Base-by-base conservation (phyloP, 2,329 filamentous ascomycete genomes). In the Lasiodiplodia theobromae region DNA sequence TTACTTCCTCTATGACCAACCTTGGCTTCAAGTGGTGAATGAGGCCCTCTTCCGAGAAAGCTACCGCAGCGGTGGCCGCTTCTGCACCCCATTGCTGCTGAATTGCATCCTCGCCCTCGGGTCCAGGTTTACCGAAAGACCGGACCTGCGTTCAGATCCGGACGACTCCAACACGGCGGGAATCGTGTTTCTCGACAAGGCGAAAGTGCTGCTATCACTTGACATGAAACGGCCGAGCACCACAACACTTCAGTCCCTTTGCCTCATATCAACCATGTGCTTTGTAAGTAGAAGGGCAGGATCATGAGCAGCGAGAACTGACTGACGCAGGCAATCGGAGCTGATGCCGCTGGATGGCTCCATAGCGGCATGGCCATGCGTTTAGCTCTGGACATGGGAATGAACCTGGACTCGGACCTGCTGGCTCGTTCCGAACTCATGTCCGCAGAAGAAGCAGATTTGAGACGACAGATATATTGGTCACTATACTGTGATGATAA, bases 1-100 rank as follows among this genome's bases (percentile, higher is more conserved):
- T 1, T 81, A 79, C 63, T 81, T 81, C 54, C 70, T 71, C 12
- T 81, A 79, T 75, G 77, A 81, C 25, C 75, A 78, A 14, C 78
- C 79, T 0, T 80, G 79, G 77, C 72, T 71, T 18, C 77, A 79
- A n/a, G 69, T 80, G 0, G 73, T 80, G 0, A 75, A 81, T 38
- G 79, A 81, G 52, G 66, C 53, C 5, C 70, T 81, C 0, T 81
- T 81, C 66, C 74, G 79, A 18, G 69, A 78, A 5, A 76, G 75
- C 40, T 70, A 73, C 67, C 68, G 67, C 4, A 66, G 21, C 23
- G 68, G 71, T 1, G 78, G 77, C 0, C 71, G 75, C 11, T 80
- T 76, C 57, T 78, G 71, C 49, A 79, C 74, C 28, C 73, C 73
- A 1, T 70, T 80, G 3, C 72, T 80, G 1, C 67, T 79, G 8